Conservation (phyloP, 441 rosid genomes). For the Kokia cookei region DNA sequence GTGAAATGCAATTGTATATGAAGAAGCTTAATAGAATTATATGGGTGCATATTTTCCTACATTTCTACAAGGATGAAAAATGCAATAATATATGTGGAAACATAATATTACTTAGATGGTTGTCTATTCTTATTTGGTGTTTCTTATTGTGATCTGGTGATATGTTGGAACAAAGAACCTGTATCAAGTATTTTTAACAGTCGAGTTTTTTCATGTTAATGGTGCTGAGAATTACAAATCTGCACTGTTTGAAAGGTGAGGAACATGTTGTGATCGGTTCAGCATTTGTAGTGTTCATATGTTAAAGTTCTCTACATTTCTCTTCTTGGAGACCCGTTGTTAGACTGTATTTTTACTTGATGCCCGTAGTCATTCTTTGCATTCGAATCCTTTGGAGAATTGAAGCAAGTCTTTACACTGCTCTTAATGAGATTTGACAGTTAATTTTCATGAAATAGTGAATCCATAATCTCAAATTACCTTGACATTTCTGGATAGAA, state of each 20-base stretch:
- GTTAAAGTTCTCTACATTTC: neutral
- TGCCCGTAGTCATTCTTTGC: neutral
- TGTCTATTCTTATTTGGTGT: neutral
- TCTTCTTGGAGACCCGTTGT: neutral
- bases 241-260: neutral
- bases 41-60: neutral
- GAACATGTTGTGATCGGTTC: neutral
- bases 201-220: neutral
- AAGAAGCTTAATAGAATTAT: neutral
- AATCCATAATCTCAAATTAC: neutral
- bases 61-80: neutral
- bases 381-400: neutral
- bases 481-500: neutral
- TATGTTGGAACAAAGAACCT: neutral
- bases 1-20: neutral
- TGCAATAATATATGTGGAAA: neutral
- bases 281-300: neutral
- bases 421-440: neutral
- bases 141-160: neutral
- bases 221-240: neutral
- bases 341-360: neutral
- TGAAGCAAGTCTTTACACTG: neutral
- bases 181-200: neutral
- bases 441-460: neutral
- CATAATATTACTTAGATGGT: too few species aligned